Percentiles rank a stretch among this genome's conserved stretches.
phyloP scores from a whole-genome alignment of 2,329 filamentous ascomycete species.

The Aspergillus pseudoglaucus region DNA sequence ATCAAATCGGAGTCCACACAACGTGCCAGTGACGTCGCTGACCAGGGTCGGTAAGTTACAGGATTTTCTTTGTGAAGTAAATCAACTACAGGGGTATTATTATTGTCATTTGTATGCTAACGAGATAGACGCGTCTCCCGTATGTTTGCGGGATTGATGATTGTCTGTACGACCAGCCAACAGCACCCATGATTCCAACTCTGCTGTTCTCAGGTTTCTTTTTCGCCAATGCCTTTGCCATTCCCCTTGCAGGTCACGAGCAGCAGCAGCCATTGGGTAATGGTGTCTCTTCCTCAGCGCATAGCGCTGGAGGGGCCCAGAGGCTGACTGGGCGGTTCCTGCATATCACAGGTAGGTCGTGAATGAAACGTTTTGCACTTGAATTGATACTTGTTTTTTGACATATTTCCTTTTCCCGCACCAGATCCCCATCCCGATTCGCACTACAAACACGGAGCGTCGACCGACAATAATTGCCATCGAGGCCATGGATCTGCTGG shows the following conservation, averaged over 20 bases:
- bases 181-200: constrained; percentile 15
- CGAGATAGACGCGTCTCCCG: constrained; percentile 2
- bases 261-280: constrained; percentile 14
- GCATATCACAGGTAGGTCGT: constrained; percentile 29
- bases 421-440: constrained; percentile 87
- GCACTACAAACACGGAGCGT: constrained; percentile 74
- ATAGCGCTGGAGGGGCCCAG: constrained; percentile 3
- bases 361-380: not conserved
- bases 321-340: constrained; percentile 28
- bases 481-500: constrained; percentile 69
- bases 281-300: not conserved
- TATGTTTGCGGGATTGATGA: constrained; percentile 1
- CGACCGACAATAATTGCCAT: constrained; percentile 72
- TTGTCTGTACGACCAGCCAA: not conserved
- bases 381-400: not conserved
- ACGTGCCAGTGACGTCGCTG: too few relatives aligned
- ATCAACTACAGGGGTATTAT: not conserved
- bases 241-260: constrained; percentile 12
- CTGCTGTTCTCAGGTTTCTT: constrained; percentile 9
- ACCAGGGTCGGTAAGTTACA: too few relatives aligned
- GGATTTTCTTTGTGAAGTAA: not conserved
- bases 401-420: too few relatives aligned
- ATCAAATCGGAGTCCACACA: not conserved
- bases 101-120: not conserved
- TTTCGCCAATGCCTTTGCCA: constrained; percentile 10